Conservation (phyloP, 1,284 basidiomycete genomes). For the Trametes versicolor region DNA sequence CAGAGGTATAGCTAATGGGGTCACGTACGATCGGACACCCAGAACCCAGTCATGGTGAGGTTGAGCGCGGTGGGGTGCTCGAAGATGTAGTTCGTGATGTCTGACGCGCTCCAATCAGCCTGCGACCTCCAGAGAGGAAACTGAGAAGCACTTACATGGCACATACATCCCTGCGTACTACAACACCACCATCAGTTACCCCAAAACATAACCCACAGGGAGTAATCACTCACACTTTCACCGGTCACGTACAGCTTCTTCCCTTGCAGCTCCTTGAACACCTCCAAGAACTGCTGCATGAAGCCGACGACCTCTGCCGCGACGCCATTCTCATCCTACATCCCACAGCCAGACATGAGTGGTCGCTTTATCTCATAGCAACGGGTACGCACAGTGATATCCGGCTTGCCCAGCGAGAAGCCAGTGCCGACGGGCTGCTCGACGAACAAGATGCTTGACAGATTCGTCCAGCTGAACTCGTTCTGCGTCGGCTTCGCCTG, state of each 20-base stretch:
- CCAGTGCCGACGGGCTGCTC: slow-evolving; percentile 90
- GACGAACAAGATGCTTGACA: slow-evolving; percentile 81
- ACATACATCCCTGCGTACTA: slow-evolving; percentile 73
- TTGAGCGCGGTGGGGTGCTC: slow-evolving; percentile 62
- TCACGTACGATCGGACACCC: slow-evolving; percentile 74
- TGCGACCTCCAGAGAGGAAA: not conserved
- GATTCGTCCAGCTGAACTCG: slow-evolving; percentile 83
- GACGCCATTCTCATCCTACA: slow-evolving; percentile 72
- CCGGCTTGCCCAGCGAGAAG: slow-evolving; percentile 78
- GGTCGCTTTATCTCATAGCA: no score
- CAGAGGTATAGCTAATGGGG: no score
- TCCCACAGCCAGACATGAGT: not conserved
- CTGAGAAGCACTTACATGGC: slow-evolving; percentile 51
- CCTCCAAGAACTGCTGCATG: slow-evolving; percentile 77
- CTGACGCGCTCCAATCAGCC: slow-evolving; percentile 46
- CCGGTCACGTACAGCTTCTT: slow-evolving; percentile 76
- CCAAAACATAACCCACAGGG: no score
- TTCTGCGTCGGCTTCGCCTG: slow-evolving; percentile 74
- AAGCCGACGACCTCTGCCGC: slow-evolving; percentile 73
- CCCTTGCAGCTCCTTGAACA: slow-evolving; percentile 75
- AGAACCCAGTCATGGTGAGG: slow-evolving; percentile 72
- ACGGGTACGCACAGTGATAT: slow-evolving; percentile 59
- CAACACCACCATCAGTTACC: not conserved
- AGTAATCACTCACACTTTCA: slow-evolving; percentile 67
- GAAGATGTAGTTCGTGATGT: slow-evolving; percentile 80